Percentiles rank a stretch among this genome's conserved stretches.
phyloP scores from a whole-genome alignment of 2,329 filamentous ascomycete genomes.

The Mycosphaerella arachidis region DNA sequence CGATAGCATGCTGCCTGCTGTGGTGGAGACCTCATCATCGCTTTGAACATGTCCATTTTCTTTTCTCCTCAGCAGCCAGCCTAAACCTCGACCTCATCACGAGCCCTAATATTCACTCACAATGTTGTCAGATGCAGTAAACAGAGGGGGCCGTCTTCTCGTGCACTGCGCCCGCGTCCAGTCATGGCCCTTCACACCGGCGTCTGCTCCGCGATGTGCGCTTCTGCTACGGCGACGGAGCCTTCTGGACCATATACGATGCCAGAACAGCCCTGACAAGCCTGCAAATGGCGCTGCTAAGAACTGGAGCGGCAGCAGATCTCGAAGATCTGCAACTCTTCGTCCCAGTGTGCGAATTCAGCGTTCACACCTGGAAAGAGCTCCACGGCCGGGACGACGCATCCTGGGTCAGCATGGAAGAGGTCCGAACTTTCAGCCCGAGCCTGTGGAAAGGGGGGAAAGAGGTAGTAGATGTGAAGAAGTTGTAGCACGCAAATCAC shows the following conservation, averaged over 20 bases:
- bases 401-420: conserved; percentile 13
- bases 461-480: background rate
- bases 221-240: conserved; percentile 19
- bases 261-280: conserved; percentile 10
- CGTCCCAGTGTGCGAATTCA: conserved; percentile 18
- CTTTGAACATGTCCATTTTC: too few relatives aligned
- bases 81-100: background rate
- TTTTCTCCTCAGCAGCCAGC: background rate
- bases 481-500: background rate
- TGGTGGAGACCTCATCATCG: background rate
- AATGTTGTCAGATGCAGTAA: background rate
- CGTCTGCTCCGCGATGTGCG: conserved; percentile 13
- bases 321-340: conserved; percentile 11
- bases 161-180: background rate
- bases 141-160: background rate
- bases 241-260: conserved; percentile 17
- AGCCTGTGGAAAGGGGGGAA: background rate
- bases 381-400: conserved; percentile 12
- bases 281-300: conserved; percentile 3
- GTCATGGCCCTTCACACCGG: conserved; percentile 4
- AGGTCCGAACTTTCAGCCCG: background rate
- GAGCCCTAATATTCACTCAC: background rate
- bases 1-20: background rate
- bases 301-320: conserved; percentile 8
- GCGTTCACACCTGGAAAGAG: conserved; percentile 16